These are phyloP conservation scores for Alternaria ethzedia DNA, from an alignment of 2,329 filamentous ascomycete genomes.

Conservation along the genomic window DNA sequence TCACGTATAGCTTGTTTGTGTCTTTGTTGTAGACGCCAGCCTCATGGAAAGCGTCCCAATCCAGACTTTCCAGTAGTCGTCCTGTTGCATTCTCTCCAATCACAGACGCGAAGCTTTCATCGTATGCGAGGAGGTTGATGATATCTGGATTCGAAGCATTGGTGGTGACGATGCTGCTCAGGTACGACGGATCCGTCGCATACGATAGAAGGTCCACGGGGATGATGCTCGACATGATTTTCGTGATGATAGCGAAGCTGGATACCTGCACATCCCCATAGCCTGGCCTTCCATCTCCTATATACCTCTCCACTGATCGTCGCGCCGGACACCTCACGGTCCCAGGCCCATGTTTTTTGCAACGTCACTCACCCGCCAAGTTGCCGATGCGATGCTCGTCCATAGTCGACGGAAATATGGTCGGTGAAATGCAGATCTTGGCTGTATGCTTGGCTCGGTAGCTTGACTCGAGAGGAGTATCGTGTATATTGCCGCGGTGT, in stretches of 20 bases:
- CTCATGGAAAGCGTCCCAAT: constrained; percentile 50
- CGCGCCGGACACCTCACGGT: background rate
- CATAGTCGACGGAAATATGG: background rate
- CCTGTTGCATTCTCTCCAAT: constrained; percentile 42
- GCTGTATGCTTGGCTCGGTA: background rate
- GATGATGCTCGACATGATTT: constrained; percentile 38
- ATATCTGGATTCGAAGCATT: constrained; percentile 41
- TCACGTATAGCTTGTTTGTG: constrained; percentile 51
- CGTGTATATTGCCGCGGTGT: background rate
- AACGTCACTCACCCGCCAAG: background rate
- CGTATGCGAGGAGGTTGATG: constrained; percentile 48
- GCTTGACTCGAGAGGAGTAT: background rate
- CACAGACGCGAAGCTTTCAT: constrained; percentile 41
- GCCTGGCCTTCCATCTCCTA: background rate
- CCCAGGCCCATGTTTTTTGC: background rate
- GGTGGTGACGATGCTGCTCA: constrained; percentile 35
- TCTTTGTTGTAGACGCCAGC: constrained; percentile 43
- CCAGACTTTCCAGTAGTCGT: constrained; percentile 39
- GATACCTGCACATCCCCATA: background rate
- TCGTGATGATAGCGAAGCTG: constrained; percentile 27
- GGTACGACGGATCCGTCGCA: constrained; percentile 41
- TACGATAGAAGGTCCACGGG: constrained; percentile 41
- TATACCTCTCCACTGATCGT: background rate
- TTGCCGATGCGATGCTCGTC: background rate
- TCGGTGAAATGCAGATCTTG: background rate